Conservation (phyloP, 441 rosid species). For the Mallotus repandus region DNA sequence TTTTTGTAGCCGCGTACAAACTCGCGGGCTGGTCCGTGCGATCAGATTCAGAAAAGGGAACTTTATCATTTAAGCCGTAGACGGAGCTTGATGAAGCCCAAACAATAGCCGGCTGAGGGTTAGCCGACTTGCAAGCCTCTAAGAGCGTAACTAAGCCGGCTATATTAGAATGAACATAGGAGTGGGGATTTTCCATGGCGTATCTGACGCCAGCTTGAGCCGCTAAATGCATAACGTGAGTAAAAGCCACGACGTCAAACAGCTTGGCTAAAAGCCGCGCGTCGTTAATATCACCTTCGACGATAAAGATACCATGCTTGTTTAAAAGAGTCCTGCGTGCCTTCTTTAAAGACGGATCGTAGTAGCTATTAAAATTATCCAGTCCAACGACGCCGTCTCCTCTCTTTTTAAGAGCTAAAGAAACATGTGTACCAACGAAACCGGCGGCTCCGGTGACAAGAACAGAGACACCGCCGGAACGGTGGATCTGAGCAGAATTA, state of each 20-base stretch:
- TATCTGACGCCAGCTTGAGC: constrained; percentile 96
- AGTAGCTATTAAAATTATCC: constrained; percentile 80
- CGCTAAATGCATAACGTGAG: constrained; percentile 93
- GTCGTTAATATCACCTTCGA: constrained; percentile 86
- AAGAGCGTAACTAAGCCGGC: constrained; percentile 81
- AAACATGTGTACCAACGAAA: constrained; percentile 84
- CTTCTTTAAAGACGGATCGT: constrained; percentile 77
- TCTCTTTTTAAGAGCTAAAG: constrained; percentile 64
- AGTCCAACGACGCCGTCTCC: constrained; percentile 96
- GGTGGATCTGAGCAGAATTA: constrained; percentile 73
- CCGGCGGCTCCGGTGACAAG: constrained; percentile 95
- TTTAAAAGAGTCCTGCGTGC: constrained; percentile 53
- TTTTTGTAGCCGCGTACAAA: constrained; percentile 90
- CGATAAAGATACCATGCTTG: constrained; percentile 51
- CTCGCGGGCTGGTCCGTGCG: constrained; percentile 87
- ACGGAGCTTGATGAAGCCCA: constrained; percentile 98
- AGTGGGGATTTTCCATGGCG: constrained; percentile 87
- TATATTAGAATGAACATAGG: constrained; percentile 79
- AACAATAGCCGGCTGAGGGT: constrained; percentile 84
- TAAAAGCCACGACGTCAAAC: constrained; percentile 78
- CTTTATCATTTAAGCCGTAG: constrained; percentile 76
- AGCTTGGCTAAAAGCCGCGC: constrained; percentile 59
- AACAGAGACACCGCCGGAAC: constrained; percentile 70
- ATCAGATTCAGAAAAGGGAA: constrained; percentile 75
- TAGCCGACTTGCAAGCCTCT: constrained; percentile 71